Evolutionary conservation across 768 basidiomycete genomes (phyloP), one percentile per base, ranked within the genome.

Genomic region (Auricularia heimuer): DNA sequence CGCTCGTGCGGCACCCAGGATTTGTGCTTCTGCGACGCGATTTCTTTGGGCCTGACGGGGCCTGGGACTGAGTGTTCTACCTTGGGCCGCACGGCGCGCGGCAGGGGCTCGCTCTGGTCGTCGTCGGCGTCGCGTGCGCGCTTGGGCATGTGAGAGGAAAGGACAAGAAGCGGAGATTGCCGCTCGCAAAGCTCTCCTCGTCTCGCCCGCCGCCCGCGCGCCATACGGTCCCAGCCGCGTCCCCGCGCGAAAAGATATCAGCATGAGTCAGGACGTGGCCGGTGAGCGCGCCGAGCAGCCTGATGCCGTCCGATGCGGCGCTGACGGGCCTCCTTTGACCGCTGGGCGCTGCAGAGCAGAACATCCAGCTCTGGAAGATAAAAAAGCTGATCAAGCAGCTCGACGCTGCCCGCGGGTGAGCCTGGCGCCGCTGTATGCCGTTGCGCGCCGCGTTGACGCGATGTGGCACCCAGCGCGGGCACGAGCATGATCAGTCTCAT

Each of bases 401-500:
- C 78, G 92, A 98, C 75, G 81, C 88, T 62, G 94, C 97, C 66
- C 85, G 93, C 83, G 94, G 94, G 89, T 90, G 64, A 65, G 69
- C 66, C n/a, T 24, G 3, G 21, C 44, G 36, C n/a, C 62, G 47
- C 77, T 74, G 39, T 51, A 47, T 61, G 29, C 39, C 14, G 58
- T 35, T 42, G 56, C 21, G 4, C 12, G 34, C 10, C 11, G 7
- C 24, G 11, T 7, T 14, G 11, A 34, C 21, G 56, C 56, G 29
- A 21, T 18, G 16, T 33, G 12, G 12, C 21, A 14, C 24, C 12
- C 69, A 94, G 90, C 70, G 94, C 92, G 71, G 92, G 97, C 66
- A 99, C 97, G 65, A 96, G 93, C 72, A 98, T 98, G 96, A 98
- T 98, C 79, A 94, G 92, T 77, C 83, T 98, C 68, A 95, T 98